Evolutionary conservation across 169 alveolate species (phyloP).

Genomic region (Eimeria sp.): DNA sequence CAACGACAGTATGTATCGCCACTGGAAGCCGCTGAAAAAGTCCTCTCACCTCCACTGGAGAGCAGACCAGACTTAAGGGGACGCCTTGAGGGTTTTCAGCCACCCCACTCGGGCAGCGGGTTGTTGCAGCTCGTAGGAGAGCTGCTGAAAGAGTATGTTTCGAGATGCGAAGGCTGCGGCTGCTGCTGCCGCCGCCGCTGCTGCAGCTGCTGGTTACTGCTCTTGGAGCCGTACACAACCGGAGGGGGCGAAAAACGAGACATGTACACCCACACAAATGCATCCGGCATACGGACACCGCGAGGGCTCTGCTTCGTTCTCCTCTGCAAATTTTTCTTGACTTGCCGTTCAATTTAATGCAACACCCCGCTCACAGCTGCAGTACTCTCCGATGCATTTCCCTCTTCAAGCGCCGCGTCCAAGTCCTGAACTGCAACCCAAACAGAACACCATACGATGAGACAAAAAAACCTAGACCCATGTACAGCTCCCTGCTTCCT

Average conservation of each 20-base stretch:
- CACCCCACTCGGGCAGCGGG: slow-evolving; percentile 59
- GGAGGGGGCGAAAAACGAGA: neutral
- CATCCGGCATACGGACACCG: slow-evolving; percentile 41
- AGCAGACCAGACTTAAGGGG: slow-evolving; percentile 41
- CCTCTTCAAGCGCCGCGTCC: neutral
- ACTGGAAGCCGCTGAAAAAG: too few relatives aligned
- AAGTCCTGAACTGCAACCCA: neutral
- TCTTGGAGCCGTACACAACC: slow-evolving; percentile 5
- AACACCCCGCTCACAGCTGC: neutral
- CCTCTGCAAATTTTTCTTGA: neutral
- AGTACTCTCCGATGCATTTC: neutral
- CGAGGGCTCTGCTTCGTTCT: neutral
- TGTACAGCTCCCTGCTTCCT: neutral
- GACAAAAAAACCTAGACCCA: neutral
- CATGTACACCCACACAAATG: neutral
- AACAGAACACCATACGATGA: neutral
- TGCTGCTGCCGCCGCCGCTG: slow-evolving; percentile 51
- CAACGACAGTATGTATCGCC: too few relatives aligned
- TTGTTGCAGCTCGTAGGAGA: neutral
- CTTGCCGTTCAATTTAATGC: neutral
- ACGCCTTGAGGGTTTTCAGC: neutral
- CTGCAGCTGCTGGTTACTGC: slow-evolving; percentile 2
- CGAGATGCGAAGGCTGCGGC: neutral
- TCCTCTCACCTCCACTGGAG: slow-evolving; percentile 36
- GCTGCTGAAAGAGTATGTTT: neutral